Evolutionary conservation across 345 rosid genomes (phyloP).

Genomic region (Adansonia digitata): DNA sequence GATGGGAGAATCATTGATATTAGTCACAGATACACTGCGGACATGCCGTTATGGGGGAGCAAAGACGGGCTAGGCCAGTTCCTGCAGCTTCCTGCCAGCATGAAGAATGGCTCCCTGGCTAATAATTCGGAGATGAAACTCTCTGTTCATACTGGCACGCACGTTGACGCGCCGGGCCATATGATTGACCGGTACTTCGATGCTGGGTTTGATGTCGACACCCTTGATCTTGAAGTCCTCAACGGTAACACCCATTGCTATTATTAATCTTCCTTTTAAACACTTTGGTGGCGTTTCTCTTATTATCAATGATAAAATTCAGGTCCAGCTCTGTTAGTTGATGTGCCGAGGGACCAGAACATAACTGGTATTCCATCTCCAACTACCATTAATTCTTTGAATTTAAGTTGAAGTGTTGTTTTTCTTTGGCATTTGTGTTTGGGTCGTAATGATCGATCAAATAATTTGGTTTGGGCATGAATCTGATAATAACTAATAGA

Average conservation of each 20-base stretch:
- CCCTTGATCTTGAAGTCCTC: constrained; percentile 65
- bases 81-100: constrained; percentile 63
- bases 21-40: constrained; percentile 52
- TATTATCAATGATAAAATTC: background rate
- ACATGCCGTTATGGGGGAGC: constrained; percentile 49
- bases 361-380: constrained; percentile 43
- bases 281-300: background rate
- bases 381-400: background rate
- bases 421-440: background rate
- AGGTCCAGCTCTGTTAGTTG: constrained; percentile 57
- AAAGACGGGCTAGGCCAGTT: constrained; percentile 53
- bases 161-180: constrained; percentile 88
- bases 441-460: too few relatives aligned
- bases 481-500: background rate
- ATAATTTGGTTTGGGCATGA: too few relatives aligned
- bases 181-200: constrained; percentile 66
- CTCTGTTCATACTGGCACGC: constrained; percentile 78
- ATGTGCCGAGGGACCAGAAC: constrained; percentile 58
- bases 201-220: constrained; percentile 78
- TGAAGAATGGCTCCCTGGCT: constrained; percentile 75
- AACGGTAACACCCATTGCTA: constrained; percentile 38
- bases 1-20: constrained; percentile 69
- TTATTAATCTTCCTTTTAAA: background rate
- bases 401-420: too few relatives aligned
- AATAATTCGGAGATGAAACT: constrained; percentile 75